Evolutionary conservation across 2,329 filamentous ascomycete species (phyloP).

Genomic region (Penicillium vulpinum): DNA sequence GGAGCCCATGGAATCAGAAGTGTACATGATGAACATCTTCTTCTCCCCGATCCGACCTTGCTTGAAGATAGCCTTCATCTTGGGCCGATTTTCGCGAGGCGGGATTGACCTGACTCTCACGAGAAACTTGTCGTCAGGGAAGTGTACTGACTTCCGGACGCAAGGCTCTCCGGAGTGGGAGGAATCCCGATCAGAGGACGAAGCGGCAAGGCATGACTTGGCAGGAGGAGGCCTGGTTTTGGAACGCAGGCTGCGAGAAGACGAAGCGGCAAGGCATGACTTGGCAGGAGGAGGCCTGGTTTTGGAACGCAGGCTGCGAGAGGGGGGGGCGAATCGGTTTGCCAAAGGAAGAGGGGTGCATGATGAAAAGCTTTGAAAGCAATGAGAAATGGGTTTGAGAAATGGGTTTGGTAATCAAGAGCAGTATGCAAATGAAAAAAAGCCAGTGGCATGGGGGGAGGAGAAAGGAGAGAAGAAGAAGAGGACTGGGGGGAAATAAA

Average conservation of each 20-base stretch:
- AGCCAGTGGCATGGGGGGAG: slow-evolving; percentile 8
- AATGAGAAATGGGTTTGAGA: background rate
- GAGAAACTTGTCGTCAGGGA: background rate
- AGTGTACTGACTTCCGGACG: slow-evolving; percentile 1
- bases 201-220: background rate
- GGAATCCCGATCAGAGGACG: background rate
- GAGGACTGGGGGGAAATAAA: background rate
- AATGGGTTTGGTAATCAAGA: background rate
- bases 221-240: background rate
- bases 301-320: background rate
- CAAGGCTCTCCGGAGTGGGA: background rate
- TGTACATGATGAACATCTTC: background rate
- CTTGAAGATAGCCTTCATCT: background rate
- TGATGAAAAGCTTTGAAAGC: background rate
- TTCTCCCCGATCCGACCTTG: background rate
- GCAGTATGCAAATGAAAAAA: slow-evolving; percentile 1
- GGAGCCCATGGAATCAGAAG: background rate
- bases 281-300: background rate
- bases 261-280: background rate
- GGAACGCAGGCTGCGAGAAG: background rate
- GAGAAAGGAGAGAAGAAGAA: background rate
- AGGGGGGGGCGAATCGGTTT: background rate
- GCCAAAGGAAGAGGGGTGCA: background rate
- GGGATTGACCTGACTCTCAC: background rate
- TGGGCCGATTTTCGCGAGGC: background rate